phyloP scores from a whole-genome alignment of 2,329 filamentous ascomycete genomes.

The Colletotrichum sp. region DNA sequence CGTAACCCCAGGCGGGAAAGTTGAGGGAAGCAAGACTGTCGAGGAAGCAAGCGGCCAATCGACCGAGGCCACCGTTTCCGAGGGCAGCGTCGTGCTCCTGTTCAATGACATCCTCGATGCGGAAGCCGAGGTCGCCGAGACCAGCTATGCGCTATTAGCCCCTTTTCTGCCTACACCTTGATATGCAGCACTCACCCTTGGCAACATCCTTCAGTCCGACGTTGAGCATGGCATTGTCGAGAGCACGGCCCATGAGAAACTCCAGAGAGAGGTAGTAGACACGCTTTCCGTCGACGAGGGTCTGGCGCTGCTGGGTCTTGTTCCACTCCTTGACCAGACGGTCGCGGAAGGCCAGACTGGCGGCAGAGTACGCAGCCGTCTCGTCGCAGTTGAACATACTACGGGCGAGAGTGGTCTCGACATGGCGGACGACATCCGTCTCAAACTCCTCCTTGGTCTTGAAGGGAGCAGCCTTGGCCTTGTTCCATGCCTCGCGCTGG shows the following conservation, averaged over 20 bases:
- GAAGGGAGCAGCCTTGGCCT: slow-evolving; percentile 71
- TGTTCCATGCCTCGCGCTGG: slow-evolving; percentile 81
- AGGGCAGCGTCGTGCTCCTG: slow-evolving; percentile 97
- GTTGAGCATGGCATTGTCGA: slow-evolving; percentile 99
- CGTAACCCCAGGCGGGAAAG: slow-evolving; percentile 97
- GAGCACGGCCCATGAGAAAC: slow-evolving; percentile 93
- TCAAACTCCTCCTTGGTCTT: slow-evolving; percentile 82
- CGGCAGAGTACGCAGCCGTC: slow-evolving; percentile 87
- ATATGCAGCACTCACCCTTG: slow-evolving; percentile 60
- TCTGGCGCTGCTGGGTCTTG: slow-evolving; percentile 95
- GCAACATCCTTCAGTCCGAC: slow-evolving; percentile 86
- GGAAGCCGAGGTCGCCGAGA: slow-evolving; percentile 88
- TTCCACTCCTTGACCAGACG: slow-evolving; percentile 96
- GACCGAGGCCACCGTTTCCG: slow-evolving; percentile 93
- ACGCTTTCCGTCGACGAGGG: slow-evolving; percentile 86
- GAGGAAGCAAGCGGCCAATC: slow-evolving; percentile 94
- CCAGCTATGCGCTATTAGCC: slow-evolving; percentile 65
- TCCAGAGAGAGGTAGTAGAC: slow-evolving; percentile 98
- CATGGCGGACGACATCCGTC: slow-evolving; percentile 87
- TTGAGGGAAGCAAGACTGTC: slow-evolving; percentile 95
- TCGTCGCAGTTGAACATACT: slow-evolving; percentile 99
- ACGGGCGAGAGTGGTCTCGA: slow-evolving; percentile 94
- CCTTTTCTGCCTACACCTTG: not conserved
- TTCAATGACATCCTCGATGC: slow-evolving; percentile 91
- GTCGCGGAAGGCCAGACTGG: slow-evolving; percentile 90